phyloP scores from a whole-genome alignment of 2,329 filamentous ascomycete genomes.

The Periconia digitata region DNA sequence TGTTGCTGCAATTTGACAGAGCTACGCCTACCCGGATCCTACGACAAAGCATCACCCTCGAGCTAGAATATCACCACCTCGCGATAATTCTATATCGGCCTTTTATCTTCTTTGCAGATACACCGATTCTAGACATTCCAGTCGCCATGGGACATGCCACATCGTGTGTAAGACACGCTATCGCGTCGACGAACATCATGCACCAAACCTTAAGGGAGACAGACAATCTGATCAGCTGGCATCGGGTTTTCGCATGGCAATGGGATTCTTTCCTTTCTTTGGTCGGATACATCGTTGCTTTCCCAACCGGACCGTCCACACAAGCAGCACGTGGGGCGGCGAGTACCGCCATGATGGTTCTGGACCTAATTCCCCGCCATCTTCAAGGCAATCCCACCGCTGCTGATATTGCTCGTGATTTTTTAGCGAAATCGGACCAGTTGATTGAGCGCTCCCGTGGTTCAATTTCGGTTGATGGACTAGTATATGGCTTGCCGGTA shows the following conservation, averaged over 20 bases:
- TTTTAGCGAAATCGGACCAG: not conserved
- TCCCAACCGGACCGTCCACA: conserved; percentile 34
- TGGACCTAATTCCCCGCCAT: not conserved
- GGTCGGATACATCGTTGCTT: conserved; percentile 46
- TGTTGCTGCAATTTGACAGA: not conserved
- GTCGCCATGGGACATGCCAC: not conserved
- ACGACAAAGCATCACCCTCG: conserved; percentile 19
- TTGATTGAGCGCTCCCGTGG: not conserved
- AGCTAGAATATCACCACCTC: conserved; percentile 26
- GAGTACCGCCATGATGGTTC: not conserved
- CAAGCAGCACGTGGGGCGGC: not conserved
- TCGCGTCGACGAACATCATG: not conserved
- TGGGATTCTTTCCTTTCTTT: conserved; percentile 48
- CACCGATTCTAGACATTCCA: conserved; percentile 2
- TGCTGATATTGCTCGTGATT: not conserved
- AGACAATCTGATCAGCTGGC: conserved; percentile 32
- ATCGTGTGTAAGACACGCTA: not conserved
- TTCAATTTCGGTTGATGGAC: not conserved
- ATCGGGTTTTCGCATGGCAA: conserved; percentile 48
- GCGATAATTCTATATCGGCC: conserved; percentile 26
- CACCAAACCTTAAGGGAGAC: conserved; percentile 5
- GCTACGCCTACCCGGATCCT: not conserved
- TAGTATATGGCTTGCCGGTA: not conserved
- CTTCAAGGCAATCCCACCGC: not conserved
- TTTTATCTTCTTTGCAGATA: conserved; percentile 21